Base-by-base conservation (phyloP, 1,284 basidiomycete species). In the Papiliotrema flavescens region DNA sequence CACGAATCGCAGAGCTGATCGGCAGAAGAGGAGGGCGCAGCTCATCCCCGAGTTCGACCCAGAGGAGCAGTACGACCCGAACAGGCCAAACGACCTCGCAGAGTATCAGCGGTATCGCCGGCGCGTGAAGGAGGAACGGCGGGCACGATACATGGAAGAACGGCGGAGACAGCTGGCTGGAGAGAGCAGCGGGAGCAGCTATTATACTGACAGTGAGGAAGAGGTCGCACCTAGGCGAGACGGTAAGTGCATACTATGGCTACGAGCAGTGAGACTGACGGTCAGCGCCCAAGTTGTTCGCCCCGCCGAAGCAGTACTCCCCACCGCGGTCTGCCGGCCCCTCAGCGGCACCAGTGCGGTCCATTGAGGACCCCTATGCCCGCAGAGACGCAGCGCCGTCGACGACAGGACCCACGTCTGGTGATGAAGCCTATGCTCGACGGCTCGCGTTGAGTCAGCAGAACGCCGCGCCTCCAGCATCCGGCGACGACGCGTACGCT, bases 1-100 rank as follows among this genome's bases (percentile, higher is more conserved):
- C 13, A 19, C 9, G 24, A 2, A 42, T 52, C 49, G 36, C 35
- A 19, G 20, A 11, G 20, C 48, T 40, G 36, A 51, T 24, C 28
- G 19, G 34, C 48, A 60, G 59, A 58, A 54, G 55, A 55, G 56
- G 52, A 57, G 51, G 32, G 58, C 59, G 28, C 59, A 64, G 40
- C 61, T 70, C 23, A 53, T 68, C 20, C 67, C 73, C 23, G 60
- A 61, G 1, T 77, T 77, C 53, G 58, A 73, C 28, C 75, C 75
- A 1, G 70, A 73, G 17, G 75, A 77, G 52, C 61, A 63, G 45
- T 77, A 77, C 53, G 73, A 77, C 47, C 75, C 75, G 4, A 67
- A 73, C 50, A 55, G 67, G 40, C 75, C 75, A 1, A 77, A 77
- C 53, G 75, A 77, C 41, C 63, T 77, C 7, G 71, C 70, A 43